Conservation (phyloP, 2,329 filamentous ascomycete genomes). For the Tolypocladium inflatum region DNA sequence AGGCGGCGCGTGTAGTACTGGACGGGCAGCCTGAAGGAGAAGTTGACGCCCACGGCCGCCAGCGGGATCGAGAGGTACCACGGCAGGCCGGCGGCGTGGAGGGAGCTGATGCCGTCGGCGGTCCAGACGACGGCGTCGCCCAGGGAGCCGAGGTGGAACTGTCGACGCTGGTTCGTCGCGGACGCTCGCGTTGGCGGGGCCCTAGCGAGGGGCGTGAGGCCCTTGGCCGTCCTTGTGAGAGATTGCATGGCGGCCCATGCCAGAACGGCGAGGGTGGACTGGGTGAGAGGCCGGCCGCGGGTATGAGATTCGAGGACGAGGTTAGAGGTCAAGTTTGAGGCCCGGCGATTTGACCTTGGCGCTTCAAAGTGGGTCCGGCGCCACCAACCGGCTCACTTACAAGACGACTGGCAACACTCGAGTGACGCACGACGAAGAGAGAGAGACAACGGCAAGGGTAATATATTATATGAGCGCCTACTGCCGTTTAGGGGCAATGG, state of each 20-base stretch:
- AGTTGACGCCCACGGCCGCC: slow-evolving; percentile 36
- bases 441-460: too few species aligned
- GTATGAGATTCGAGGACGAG: neutral
- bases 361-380: neutral
- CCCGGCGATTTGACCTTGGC: too few species aligned
- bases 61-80: slow-evolving; percentile 47
- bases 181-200: neutral
- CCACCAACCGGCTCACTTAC: neutral
- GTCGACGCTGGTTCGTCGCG: neutral
- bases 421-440: too few species aligned
- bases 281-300: neutral
- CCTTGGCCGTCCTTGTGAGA: neutral
- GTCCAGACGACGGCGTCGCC: slow-evolving; percentile 26
- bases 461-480: too few species aligned
- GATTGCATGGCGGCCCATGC: slow-evolving; percentile 3
- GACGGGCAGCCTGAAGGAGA: slow-evolving; percentile 36
- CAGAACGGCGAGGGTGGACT: neutral
- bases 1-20: slow-evolving; percentile 28
- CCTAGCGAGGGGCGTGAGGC: neutral
- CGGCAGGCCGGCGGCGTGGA: slow-evolving; percentile 36
- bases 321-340: neutral
- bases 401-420: too few species aligned
- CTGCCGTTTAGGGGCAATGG: too few species aligned
- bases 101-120: slow-evolving; percentile 30
- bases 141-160: slow-evolving; percentile 23